A percentile compares a stretch with the other conserved stretches of the same genome.
Conservation (phyloP, 2,329 filamentous ascomycete genomes). For the Fusarium irregulare region DNA sequence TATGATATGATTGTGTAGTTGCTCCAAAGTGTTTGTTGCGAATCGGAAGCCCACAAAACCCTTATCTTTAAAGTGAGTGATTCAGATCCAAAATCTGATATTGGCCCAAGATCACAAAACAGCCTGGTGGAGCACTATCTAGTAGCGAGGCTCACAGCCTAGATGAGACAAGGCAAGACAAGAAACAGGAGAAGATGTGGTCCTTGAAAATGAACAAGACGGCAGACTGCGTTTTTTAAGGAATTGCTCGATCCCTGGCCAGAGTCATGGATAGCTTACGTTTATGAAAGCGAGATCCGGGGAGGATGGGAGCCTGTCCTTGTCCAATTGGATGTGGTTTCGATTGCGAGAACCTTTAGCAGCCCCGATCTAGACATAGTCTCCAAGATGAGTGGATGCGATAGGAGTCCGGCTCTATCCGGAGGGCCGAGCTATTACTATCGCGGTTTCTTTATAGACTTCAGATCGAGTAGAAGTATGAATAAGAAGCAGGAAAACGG, state of each 20-base stretch:
- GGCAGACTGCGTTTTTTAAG: slow-evolving; percentile 32
- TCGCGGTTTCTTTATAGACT: slow-evolving; percentile 9
- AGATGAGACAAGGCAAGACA: background rate
- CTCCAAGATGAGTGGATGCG: slow-evolving; percentile 43
- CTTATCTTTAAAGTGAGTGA: slow-evolving; percentile 2
- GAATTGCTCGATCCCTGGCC: slow-evolving; percentile 21
- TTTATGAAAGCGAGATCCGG: slow-evolving; percentile 44
- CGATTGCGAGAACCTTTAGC: slow-evolving; percentile 42
- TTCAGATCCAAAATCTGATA: slow-evolving; percentile 10
- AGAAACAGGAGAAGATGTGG: background rate
- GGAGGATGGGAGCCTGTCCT: slow-evolving; percentile 29
- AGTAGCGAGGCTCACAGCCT: background rate
- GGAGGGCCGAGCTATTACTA: slow-evolving; percentile 34
- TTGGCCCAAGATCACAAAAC: background rate
- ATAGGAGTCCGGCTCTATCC: slow-evolving; percentile 38
- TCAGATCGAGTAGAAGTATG: background rate
- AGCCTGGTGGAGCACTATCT: background rate
- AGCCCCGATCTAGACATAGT: slow-evolving; percentile 45
- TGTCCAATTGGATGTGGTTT: slow-evolving; percentile 42
- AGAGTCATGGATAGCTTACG: slow-evolving; percentile 43
- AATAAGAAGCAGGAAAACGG: background rate
- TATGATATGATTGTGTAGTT: slow-evolving; percentile 7
- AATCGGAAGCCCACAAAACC: slow-evolving; percentile 20
- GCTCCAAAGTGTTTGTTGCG: slow-evolving; percentile 1
- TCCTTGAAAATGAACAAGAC: slow-evolving; percentile 2